phyloP scores from a whole-genome alignment of 2,329 filamentous ascomycete species.

The Aspergillus pseudotamarii region DNA sequence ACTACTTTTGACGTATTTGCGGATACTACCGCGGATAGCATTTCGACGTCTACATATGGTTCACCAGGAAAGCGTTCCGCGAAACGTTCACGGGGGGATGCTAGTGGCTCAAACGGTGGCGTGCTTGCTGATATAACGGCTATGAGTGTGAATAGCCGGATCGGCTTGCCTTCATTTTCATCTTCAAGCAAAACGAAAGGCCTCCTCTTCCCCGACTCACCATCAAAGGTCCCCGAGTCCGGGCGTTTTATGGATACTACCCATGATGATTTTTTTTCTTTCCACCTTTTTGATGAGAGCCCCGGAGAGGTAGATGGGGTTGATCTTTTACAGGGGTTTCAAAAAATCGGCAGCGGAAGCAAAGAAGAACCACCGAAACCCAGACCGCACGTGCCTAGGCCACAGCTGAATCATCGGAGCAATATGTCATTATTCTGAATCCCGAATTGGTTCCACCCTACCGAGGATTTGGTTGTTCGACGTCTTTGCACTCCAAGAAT shows the following conservation, averaged over 20 bases:
- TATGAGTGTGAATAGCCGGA: slow-evolving; percentile 38
- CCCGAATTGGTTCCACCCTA: background rate
- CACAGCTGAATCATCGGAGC: slow-evolving; percentile 35
- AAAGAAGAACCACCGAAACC: slow-evolving; percentile 38
- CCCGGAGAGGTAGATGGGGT: slow-evolving; percentile 48
- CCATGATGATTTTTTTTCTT: slow-evolving; percentile 52
- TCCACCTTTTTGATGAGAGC: slow-evolving; percentile 50
- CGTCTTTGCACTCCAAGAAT: background rate
- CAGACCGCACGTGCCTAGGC: slow-evolving; percentile 33
- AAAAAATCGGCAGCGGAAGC: slow-evolving; percentile 47
- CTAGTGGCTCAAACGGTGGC: slow-evolving; percentile 52
- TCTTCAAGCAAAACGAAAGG: slow-evolving; percentile 37
- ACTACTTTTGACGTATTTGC: slow-evolving; percentile 60
- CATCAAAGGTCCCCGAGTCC: slow-evolving; percentile 40
- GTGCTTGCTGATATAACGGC: slow-evolving; percentile 53
- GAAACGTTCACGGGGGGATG: slow-evolving; percentile 55
- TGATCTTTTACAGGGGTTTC: slow-evolving; percentile 51
- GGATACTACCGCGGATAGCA: slow-evolving; percentile 41
- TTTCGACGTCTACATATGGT: slow-evolving; percentile 45
- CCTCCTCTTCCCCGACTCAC: slow-evolving; percentile 42
- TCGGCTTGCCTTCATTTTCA: slow-evolving; percentile 37
- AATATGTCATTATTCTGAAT: slow-evolving; percentile 39
- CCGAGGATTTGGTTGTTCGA: too few relatives aligned
- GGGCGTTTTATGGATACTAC: slow-evolving; percentile 38
- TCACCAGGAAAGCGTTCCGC: slow-evolving; percentile 60